Base-by-base conservation (phyloP, 2,329 filamentous ascomycete species). In the Aspergillus tamarii region DNA sequence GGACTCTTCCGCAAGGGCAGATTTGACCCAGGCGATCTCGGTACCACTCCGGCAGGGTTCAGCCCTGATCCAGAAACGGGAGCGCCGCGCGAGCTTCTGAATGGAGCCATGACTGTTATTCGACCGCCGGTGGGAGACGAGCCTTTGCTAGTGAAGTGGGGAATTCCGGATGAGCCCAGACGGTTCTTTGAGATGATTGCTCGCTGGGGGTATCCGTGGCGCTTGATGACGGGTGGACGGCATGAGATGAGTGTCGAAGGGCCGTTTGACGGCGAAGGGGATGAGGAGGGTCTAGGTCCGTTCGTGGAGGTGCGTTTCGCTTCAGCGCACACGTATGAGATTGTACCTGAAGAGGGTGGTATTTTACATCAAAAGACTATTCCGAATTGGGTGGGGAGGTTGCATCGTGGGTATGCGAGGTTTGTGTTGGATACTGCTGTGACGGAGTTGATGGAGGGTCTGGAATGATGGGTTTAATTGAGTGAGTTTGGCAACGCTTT, bases 141-240 rank as follows among this genome's bases (percentile, higher is more conserved):
- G 14, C 63, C 67, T 1, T 61, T 75, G 2, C 59, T 75, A 1
- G 36, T 71, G 12, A 66, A 67, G 0, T 72, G 69, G 70, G 45
- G 14, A 3, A 61, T 74, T 26, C 39, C 73, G 0, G 64, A 69
- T 32, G 63, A 26, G 8, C 64, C 66, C 6, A 65, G 73, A 0
- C 12, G 52, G 6, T 72, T 75, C 59, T 75, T 74, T 41, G 73
- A 74, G 50, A 64, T 41, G 45, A 69, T 73, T 46, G 62, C 71
- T 0, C 60, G 59, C 0, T 74, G 71, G 72, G 73, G 73, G 10
- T 76, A 74, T 64, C 72, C 72, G 10, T 75, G 69, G 69, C 73
- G 67, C 23, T 46, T 68, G 58, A 72, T 67, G 72, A 69, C 68
- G 2, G 68, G 70, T 1, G 69, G 73, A 5, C 60, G 71, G 21